These are phyloP conservation scores for Fusarium sp. DNA, from an alignment of 2,329 filamentous ascomycete species.

Conservation along the genomic window DNA sequence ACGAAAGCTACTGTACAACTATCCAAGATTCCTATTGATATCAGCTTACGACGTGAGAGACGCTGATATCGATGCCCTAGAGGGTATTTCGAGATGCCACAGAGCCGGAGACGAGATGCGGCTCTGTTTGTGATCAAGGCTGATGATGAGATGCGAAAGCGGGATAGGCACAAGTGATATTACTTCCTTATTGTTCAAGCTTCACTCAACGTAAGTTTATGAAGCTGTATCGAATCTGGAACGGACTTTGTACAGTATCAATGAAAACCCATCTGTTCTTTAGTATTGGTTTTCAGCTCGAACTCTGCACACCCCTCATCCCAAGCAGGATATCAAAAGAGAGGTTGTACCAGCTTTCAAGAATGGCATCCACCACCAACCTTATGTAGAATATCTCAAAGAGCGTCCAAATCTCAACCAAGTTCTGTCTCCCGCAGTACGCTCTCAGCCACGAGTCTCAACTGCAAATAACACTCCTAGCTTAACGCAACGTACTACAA, in stretches of 20 bases:
- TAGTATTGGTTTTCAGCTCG: neutral
- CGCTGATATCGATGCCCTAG: neutral
- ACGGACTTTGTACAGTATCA: neutral
- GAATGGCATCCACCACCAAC: rapidly evolving
- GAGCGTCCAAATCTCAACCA: neutral
- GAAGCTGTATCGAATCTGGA: too few relatives aligned
- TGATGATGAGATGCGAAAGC: neutral
- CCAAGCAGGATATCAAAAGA: neutral
- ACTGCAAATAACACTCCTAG: too few relatives aligned
- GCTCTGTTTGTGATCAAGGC: neutral
- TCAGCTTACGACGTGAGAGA: neutral
- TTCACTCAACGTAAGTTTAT: neutral
- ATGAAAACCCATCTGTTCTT: neutral
- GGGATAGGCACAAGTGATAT: neutral
- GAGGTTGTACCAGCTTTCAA: neutral
- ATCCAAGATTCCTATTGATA: neutral
- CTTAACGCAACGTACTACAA: neutral
- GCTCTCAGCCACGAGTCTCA: too few relatives aligned
- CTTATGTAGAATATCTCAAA: neutral
- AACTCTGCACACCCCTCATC: neutral
- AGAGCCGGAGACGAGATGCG: neutral
- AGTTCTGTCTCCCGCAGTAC: too few relatives aligned
- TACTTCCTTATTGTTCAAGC: neutral
- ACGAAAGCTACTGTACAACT: neutral
- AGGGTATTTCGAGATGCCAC: neutral